Evolutionary conservation across 2,329 filamentous ascomycete genomes (phyloP).

Genomic region (Huntiella decipiens): DNA sequence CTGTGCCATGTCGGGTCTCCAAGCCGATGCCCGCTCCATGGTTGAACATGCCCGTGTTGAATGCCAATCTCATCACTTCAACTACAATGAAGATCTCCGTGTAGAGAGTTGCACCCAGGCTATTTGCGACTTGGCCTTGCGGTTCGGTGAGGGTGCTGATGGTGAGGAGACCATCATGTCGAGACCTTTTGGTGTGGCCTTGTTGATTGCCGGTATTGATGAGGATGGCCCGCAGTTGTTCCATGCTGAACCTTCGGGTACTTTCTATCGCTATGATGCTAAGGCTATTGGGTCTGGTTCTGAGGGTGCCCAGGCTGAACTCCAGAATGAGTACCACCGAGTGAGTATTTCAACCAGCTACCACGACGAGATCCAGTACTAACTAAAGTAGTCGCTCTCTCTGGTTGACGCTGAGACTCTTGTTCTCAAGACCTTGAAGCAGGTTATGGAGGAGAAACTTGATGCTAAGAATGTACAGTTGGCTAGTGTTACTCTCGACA

Average conservation of each 20-base stretch:
- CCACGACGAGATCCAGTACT: not conserved
- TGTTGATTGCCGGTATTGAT: constrained; percentile 92
- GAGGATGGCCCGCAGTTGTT: constrained; percentile 95
- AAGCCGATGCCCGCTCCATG: constrained; percentile 95
- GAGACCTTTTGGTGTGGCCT: constrained; percentile 84
- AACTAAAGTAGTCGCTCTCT: constrained; percentile 51
- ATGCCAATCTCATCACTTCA: constrained; percentile 90
- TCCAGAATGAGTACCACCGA: constrained; percentile 98
- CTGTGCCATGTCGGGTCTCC: constrained; percentile 94
- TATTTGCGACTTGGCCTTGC: constrained; percentile 88
- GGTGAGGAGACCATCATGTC: constrained; percentile 99
- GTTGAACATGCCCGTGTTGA: constrained; percentile 96
- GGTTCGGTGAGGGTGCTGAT: constrained; percentile 93
- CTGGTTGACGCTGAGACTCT: constrained; percentile 84
- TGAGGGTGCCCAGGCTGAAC: constrained; percentile 89
- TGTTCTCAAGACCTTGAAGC: constrained; percentile 93
- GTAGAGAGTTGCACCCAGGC: constrained; percentile 98
- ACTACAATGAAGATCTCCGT: constrained; percentile 87
- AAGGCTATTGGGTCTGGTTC: constrained; percentile 97
- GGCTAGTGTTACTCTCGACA: constrained; percentile 92
- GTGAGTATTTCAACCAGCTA: constrained; percentile 20
- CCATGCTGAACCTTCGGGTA: constrained; percentile 93
- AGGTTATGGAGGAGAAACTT: constrained; percentile 99
- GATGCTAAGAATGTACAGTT: constrained; percentile 97
- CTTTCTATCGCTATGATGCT: constrained; percentile 97